Conservation (phyloP, 805 yeast genomes). For the Candida boidinii region DNA sequence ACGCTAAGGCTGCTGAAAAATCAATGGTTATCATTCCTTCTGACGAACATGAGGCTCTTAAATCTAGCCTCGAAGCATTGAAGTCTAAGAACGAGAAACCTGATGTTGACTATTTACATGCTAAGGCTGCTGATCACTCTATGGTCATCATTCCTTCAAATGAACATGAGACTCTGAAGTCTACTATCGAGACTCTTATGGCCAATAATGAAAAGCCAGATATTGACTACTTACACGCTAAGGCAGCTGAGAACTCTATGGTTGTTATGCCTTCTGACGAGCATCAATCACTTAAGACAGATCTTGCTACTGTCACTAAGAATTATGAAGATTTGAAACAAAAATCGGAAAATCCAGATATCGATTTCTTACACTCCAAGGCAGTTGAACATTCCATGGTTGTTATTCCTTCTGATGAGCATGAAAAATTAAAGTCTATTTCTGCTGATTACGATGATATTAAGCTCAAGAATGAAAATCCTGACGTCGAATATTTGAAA, state of each 20-base stretch:
- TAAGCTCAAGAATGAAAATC: constrained; percentile 2
- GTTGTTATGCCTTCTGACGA: neutral
- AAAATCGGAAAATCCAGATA: constrained; percentile 21
- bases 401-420: constrained; percentile 16
- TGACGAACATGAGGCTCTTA: constrained; percentile 4
- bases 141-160: constrained; percentile 13
- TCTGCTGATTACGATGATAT: neutral
- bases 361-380: constrained; percentile 19
- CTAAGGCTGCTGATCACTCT: constrained; percentile 20
- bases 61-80: constrained; percentile 1
- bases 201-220: constrained; percentile 12
- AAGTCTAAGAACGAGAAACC: constrained; percentile 19
- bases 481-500: constrained; percentile 12
- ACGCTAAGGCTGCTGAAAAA: constrained; percentile 19
- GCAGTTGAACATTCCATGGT: constrained; percentile 20
- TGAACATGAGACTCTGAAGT: no score
- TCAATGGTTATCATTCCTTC: constrained; percentile 20
- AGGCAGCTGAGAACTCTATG: neutral
- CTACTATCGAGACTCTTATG: no score
- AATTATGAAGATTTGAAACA: constrained; percentile 7
- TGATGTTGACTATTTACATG: constrained; percentile 17
- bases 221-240: constrained; percentile 8
- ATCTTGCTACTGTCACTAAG: constrained; percentile 1
- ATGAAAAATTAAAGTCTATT: constrained; percentile 10
- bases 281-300: neutral